A percentile compares a stretch with the other conserved stretches of the same genome.
phyloP scores from a whole-genome alignment of 345 rosid genomes.

The Citrus australasica region DNA sequence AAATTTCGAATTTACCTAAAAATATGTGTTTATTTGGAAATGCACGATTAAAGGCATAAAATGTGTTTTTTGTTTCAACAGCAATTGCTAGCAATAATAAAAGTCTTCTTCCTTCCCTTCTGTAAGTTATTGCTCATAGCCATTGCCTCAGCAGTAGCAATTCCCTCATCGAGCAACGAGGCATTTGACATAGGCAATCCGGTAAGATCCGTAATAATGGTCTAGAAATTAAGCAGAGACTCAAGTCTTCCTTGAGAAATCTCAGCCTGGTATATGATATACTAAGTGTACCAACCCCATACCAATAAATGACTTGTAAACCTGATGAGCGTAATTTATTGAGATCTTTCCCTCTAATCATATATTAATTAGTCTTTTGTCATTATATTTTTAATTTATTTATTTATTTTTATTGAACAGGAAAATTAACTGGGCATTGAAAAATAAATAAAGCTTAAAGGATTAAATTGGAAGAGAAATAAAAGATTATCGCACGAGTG shows the following conservation, averaged over 20 bases:
- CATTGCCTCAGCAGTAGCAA: slow-evolving; percentile 99
- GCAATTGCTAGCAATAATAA: slow-evolving; percentile 72
- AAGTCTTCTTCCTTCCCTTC: slow-evolving; percentile 91
- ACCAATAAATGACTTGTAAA: slow-evolving; percentile 78
- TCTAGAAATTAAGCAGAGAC: slow-evolving; percentile 84
- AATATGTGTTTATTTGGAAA: too few species aligned
- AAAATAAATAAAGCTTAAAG: too few species aligned
- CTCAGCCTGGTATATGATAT: slow-evolving; percentile 85
- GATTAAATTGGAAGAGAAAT: too few species aligned
- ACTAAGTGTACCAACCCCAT: slow-evolving; percentile 60
- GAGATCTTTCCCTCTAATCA: too few species aligned
- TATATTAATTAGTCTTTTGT: too few species aligned
- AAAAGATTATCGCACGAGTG: too few species aligned
- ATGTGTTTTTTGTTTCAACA: too few species aligned
- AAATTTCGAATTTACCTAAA: too few species aligned
- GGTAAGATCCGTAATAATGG: slow-evolving; percentile 81
- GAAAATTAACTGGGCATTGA: too few species aligned
- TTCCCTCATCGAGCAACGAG: slow-evolving; percentile 89
- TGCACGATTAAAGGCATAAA: too few species aligned
- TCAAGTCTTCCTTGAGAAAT: slow-evolving; percentile 90
- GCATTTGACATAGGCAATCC: slow-evolving; percentile 96
- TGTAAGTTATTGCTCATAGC: slow-evolving; percentile 90
- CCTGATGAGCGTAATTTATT: slow-evolving; percentile 9
- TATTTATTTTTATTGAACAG: too few species aligned
- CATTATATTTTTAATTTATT: too few species aligned